These are phyloP conservation scores for Cyclostephanos invisitatus DNA, from an alignment of 108 stramenopile genomes.

Conservation along the genomic window DNA sequence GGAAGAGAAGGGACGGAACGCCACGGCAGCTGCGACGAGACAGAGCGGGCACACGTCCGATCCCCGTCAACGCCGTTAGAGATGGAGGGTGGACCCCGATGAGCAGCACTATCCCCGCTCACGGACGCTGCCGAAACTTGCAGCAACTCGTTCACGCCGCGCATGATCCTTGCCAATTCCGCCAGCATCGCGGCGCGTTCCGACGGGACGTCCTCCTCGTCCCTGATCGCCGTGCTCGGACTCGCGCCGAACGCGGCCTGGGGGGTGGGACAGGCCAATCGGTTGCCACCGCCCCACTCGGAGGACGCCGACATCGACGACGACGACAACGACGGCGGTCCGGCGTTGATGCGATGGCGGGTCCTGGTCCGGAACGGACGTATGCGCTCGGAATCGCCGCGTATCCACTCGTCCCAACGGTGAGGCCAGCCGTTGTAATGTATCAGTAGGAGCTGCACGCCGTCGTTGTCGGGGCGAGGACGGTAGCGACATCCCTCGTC, in stretches of 20 bases:
- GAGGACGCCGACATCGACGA: not conserved
- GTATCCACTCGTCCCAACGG: constrained; percentile 98
- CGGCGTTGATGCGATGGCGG: constrained; percentile 54
- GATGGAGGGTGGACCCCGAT: not conserved
- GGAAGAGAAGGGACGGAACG: not conserved
- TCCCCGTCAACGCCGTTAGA: constrained; percentile 9
- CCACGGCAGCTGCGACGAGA: constrained; percentile 43
- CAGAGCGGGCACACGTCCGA: too few relatives aligned
- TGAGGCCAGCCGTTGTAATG: constrained; percentile 99
- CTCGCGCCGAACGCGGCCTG: constrained; percentile 70
- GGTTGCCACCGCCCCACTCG: not conserved
- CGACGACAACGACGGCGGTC: not conserved
- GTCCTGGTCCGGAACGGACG: constrained; percentile 88
- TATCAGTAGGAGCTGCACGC: constrained; percentile 77
- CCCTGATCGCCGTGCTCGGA: constrained; percentile 66
- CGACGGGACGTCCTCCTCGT: constrained; percentile 50
- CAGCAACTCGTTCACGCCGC: constrained; percentile 55
- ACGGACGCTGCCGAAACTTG: constrained; percentile 4
- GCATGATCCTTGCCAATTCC: constrained; percentile 62
- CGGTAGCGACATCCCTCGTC: constrained; percentile 35
- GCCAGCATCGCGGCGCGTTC: constrained; percentile 67
- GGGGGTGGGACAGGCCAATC: constrained; percentile 64
- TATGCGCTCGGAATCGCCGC: constrained; percentile 84
- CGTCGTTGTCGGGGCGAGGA: constrained; percentile 57
- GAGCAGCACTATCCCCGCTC: too few relatives aligned